A percentile compares a stretch with the other conserved stretches of the same genome.
Conservation (phyloP, 768 basidiomycete species). For the Termitomyces sp. region DNA sequence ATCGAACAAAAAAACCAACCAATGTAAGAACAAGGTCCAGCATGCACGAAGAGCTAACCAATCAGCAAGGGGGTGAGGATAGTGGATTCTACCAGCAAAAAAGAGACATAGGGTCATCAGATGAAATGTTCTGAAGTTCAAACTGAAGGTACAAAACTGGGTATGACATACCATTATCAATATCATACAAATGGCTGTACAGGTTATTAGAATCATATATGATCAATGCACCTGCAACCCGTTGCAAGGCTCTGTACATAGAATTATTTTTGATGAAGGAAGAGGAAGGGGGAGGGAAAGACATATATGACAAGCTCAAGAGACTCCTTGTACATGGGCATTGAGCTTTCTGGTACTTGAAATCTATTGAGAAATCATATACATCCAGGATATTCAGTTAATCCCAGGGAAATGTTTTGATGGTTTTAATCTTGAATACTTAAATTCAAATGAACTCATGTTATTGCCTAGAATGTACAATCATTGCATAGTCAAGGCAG, state of each 20-base stretch:
- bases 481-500: too few relatives aligned
- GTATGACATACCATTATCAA: conserved; percentile 12
- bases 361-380: too few relatives aligned
- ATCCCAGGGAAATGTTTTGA: too few relatives aligned
- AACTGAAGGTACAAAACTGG: too few relatives aligned
- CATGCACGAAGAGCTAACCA: conserved; percentile 23
- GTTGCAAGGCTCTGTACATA: too few relatives aligned
- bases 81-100: conserved; percentile 34
- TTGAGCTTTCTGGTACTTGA: too few relatives aligned
- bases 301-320: conserved; percentile 70
- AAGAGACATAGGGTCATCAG: background rate
- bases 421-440: too few relatives aligned
- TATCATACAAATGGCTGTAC: conserved; percentile 21
- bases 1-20: conserved; percentile 8
- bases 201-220: conserved; percentile 36
- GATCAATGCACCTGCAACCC: conserved; percentile 33
- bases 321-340: conserved; percentile 88
- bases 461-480: too few relatives aligned
- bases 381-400: too few relatives aligned
- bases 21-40: conserved; percentile 21
- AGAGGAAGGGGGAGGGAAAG: background rate
- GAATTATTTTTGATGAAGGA: too few relatives aligned
- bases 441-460: too few relatives aligned
- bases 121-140: background rate
- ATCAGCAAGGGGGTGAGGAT: conserved; percentile 37